Base-by-base conservation (phyloP, 805 yeast species). In the Myxozyma geophila region DNA sequence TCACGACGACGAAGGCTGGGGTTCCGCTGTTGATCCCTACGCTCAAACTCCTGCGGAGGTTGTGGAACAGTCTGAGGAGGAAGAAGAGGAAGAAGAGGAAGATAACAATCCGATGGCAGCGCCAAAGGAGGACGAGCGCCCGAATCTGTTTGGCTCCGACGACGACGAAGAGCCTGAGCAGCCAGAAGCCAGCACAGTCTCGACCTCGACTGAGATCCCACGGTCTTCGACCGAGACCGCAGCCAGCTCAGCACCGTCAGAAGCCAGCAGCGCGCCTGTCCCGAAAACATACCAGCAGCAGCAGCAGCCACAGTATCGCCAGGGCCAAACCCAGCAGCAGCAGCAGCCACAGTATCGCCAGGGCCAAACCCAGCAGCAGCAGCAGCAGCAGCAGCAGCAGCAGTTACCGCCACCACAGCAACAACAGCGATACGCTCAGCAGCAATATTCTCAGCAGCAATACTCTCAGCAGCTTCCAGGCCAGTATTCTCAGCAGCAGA, bases 141-240 rank as follows among this genome's bases (percentile, higher is more conserved):
- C 68, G 10, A 23, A 21, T 17, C 54, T 65, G 41, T 65, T 54
- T 58, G 67, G 59, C 12, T 37, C 62, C 4, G 64, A 66, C 28
- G 62, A 62, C 46, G 67, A 63, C 15, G 56, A 21, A 5, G 59
- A 23, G n/a, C 28, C 52, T 40, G 59, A 58, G 28, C 39, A 33
- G n/a, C 46, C 55, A 17, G 49, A 47, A 28, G 48, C 19, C 12
- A 46, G 13, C 9, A 51, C 33, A 2, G 48, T 21, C 7, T 43
- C 46, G 54, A 39, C 54, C 1, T 23, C 61, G 33, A 23, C 59
- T 23, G 51, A 35, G 15, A 39, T 62, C 12, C 33, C 53, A 6
- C 61, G 58, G 3, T 46, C 59, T 2, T 53, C 63, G 28, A 36
- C 50, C 17, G 58, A 58, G 17, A 36, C 63, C 12, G 44, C 21